Conservation (phyloP, 2,329 filamentous ascomycete species). For the Hymenoscyphus repandus region DNA sequence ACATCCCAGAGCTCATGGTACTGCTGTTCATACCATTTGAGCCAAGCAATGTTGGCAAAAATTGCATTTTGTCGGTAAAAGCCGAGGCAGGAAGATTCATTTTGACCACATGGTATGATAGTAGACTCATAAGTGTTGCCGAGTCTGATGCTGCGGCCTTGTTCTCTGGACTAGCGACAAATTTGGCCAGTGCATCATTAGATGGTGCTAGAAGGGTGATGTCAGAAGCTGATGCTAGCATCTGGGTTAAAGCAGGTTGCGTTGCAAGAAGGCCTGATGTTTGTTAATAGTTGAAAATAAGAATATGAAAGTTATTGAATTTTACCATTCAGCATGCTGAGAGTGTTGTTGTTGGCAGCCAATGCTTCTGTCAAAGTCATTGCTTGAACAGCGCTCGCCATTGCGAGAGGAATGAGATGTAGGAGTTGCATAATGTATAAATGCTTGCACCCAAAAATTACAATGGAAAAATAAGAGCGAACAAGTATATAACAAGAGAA, state of each 20-base stretch:
- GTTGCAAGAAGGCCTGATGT: conserved; percentile 4
- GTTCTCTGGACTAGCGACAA: conserved; percentile 20
- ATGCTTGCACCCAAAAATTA: not conserved
- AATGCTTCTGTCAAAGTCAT: conserved; percentile 4
- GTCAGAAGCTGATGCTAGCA: conserved; percentile 33
- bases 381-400: conserved; percentile 1
- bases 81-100: conserved; percentile 14
- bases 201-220: conserved; percentile 42
- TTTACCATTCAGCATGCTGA: conserved; percentile 4
- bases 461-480: not conserved
- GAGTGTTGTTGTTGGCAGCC: conserved; percentile 1
- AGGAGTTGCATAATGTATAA: conserved; percentile 6
- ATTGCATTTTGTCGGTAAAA: conserved; percentile 32
- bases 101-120: conserved; percentile 28
- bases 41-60: conserved; percentile 37
- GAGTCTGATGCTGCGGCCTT: conserved; percentile 28
- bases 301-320: not conserved
- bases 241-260: conserved; percentile 3
- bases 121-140: conserved; percentile 27
- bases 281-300: not conserved
- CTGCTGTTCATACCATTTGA: conserved; percentile 8
- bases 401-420: conserved; percentile 1
- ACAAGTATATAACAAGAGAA: not conserved
- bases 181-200: conserved; percentile 28
- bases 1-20: not conserved